A percentile compares a stretch with the other conserved stretches of the same genome.
Evolutionary conservation across 1,284 basidiomycete genomes (phyloP).

Genomic region (Tilletia horrida): DNA sequence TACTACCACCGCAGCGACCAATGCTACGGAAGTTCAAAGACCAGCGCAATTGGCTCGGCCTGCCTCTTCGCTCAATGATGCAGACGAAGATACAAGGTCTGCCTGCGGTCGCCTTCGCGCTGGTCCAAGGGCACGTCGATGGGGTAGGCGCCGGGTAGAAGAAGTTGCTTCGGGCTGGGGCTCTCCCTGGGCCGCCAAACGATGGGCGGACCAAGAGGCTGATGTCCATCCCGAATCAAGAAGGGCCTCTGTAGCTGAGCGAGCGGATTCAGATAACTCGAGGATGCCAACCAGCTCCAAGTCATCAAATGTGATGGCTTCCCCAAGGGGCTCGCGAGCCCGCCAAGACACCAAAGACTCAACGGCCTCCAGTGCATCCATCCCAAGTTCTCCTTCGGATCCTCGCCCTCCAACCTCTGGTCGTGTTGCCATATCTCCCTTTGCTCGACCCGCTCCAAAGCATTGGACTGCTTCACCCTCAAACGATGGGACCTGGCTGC

Average conservation of each 20-base stretch:
- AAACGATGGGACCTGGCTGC: not conserved
- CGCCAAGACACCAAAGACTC: too few relatives aligned
- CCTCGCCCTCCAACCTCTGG: not conserved
- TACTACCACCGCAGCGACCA: not conserved
- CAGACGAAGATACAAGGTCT: not conserved
- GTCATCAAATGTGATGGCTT: too few relatives aligned
- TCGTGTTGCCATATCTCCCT: not conserved
- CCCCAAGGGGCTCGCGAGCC: too few relatives aligned
- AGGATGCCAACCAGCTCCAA: not conserved
- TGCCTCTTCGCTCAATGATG: not conserved
- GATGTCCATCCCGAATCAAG: conserved; percentile 22
- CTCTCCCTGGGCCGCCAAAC: conserved; percentile 8
- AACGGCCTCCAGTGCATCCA: too few relatives aligned
- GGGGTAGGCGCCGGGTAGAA: not conserved
- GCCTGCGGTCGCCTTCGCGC: not conserved
- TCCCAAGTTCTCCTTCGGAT: too few relatives aligned
- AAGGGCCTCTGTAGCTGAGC: not conserved
- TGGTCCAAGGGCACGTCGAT: conserved; percentile 1
- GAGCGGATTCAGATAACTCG: too few relatives aligned
- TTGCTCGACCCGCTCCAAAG: not conserved
- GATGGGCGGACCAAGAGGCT: conserved; percentile 40
- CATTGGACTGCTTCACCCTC: conserved; percentile 2
- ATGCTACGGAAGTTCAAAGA: not conserved
- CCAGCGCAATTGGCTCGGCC: not conserved
- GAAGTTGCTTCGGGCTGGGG: conserved; percentile 15